Conservation (phyloP, 2,329 filamentous ascomycete species). For the Colletotrichum ledebouriae region DNA sequence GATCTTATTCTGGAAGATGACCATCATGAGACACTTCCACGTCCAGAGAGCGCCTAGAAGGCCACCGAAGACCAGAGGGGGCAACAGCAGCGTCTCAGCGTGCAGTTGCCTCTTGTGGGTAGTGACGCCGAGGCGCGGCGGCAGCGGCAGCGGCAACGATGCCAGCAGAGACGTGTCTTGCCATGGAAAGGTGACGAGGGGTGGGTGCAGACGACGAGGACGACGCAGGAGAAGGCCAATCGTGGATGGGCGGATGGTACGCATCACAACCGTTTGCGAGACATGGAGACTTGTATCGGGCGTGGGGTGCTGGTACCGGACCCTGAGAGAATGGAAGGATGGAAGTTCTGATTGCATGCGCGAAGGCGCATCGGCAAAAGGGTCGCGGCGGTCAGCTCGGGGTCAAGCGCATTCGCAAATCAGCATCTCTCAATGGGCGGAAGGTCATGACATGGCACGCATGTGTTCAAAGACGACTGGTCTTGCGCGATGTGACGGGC, state of each 20-base stretch:
- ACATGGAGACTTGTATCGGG: conserved; percentile 31
- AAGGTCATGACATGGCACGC: conserved; percentile 34
- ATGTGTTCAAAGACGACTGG: conserved; percentile 43
- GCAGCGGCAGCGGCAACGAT: conserved; percentile 17
- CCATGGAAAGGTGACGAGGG: conserved; percentile 24
- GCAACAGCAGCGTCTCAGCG: conserved; percentile 64
- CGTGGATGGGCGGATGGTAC: conserved; percentile 44
- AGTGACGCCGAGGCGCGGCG: conserved; percentile 36
- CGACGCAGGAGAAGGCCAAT: conserved; percentile 42
- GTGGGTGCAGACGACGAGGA: conserved; percentile 23
- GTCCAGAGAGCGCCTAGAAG: conserved; percentile 75
- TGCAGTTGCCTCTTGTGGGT: conserved; percentile 51
- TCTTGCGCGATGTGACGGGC: conserved; percentile 43
- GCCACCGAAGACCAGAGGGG: conserved; percentile 75
- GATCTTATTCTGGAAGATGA: conserved; percentile 84
- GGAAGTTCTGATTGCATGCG: conserved; percentile 20
- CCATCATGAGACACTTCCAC: conserved; percentile 79
- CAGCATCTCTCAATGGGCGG: conserved; percentile 23
- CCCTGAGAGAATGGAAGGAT: conserved; percentile 21
- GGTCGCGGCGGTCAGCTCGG: conserved; percentile 2
- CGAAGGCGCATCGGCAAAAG: neutral
- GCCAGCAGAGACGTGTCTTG: conserved; percentile 35
- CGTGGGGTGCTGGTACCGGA: conserved; percentile 19
- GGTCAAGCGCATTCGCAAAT: conserved; percentile 15
- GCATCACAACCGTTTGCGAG: conserved; percentile 45